These are phyloP conservation scores for Suillus ampliporus DNA, from an alignment of 768 basidiomycete genomes.

Conservation along the genomic window DNA sequence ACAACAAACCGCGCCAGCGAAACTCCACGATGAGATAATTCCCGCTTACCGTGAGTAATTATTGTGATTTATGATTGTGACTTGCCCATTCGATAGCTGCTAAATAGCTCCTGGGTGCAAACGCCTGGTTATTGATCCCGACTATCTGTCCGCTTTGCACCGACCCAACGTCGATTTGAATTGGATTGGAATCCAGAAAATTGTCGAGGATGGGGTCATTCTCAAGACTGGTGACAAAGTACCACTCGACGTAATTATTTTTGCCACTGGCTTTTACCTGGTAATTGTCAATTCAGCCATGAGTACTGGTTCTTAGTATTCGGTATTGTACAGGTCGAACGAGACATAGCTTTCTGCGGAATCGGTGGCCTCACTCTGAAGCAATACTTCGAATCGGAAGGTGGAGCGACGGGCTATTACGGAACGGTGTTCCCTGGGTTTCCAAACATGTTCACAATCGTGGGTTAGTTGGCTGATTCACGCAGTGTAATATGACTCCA, in stretches of 20 bases:
- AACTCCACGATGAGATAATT: conserved; percentile 50
- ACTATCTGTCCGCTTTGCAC: conserved; percentile 58
- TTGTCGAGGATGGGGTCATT: conserved; percentile 56
- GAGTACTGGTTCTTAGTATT: background rate
- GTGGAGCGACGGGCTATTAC: conserved; percentile 57
- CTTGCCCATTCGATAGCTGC: background rate
- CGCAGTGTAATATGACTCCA: background rate
- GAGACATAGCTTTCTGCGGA: conserved; percentile 41
- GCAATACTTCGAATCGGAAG: conserved; percentile 53
- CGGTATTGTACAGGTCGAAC: conserved; percentile 15
- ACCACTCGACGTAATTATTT: conserved; percentile 61
- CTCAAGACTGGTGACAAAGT: conserved; percentile 54
- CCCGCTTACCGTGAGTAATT: conserved; percentile 53
- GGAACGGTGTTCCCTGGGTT: conserved; percentile 61
- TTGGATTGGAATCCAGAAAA: conserved; percentile 53
- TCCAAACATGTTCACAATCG: conserved; percentile 55
- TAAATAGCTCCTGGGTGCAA: conserved; percentile 60
- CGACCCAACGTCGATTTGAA: conserved; percentile 56
- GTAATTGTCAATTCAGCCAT: conserved; percentile 37
- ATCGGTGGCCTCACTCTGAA: conserved; percentile 45
- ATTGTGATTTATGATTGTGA: background rate
- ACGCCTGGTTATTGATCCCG: conserved; percentile 63
- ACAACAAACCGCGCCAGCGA: conserved; percentile 49
- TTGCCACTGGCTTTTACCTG: conserved; percentile 58
- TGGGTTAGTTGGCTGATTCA: conserved; percentile 42